Conservation (phyloP, 2,329 filamentous ascomycete species). For the Verticillium dahliae region DNA sequence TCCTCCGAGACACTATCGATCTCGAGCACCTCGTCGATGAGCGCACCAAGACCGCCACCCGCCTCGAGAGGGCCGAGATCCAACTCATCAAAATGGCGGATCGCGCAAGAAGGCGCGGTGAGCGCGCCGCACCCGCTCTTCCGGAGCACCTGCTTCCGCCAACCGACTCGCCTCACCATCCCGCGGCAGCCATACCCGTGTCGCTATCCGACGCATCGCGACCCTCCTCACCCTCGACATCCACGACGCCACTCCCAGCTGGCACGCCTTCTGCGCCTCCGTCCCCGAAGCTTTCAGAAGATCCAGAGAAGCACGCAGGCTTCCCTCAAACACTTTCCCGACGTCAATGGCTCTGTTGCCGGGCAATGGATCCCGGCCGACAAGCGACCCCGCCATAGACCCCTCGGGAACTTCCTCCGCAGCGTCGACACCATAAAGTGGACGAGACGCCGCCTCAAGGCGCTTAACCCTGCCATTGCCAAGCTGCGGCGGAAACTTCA, state of each 20-base stretch:
- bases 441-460: conserved; percentile 52
- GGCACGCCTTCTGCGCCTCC: not conserved
- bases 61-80: conserved; percentile 78
- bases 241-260: not conserved
- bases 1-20: conserved; percentile 65
- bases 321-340: conserved; percentile 27
- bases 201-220: conserved; percentile 19
- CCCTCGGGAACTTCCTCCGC: conserved; percentile 65
- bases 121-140: conserved; percentile 2
- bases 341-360: conserved; percentile 48
- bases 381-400: conserved; percentile 67
- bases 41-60: conserved; percentile 66
- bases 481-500: conserved; percentile 65
- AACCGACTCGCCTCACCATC: conserved; percentile 8
- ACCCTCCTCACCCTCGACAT: conserved; percentile 29
- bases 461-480: conserved; percentile 31
- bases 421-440: conserved; percentile 95
- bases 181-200: conserved; percentile 24
- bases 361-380: conserved; percentile 68
- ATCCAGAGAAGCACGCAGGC: conserved; percentile 14
- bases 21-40: conserved; percentile 74
- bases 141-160: conserved; percentile 11
- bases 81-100: conserved; percentile 72
- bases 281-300: conserved; percentile 4
- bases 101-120: conserved; percentile 46